Conservation (phyloP, 129 eudicot genomes). For the Logfia minima region DNA sequence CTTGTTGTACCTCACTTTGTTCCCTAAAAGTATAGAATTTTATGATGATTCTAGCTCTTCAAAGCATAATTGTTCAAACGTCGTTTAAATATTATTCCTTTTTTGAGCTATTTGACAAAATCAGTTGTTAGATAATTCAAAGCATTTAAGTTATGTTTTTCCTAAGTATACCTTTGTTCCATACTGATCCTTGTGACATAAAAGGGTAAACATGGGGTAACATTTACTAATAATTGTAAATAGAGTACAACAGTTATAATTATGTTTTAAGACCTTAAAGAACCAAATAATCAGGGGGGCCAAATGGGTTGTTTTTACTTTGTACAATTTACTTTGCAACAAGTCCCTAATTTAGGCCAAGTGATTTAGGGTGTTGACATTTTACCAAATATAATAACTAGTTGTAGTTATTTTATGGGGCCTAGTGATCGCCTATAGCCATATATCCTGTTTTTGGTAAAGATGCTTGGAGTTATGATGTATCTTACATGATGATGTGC, state of each 20-base stretch:
- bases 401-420: constrained; percentile 19
- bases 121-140: background rate
- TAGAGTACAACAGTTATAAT: constrained; percentile 4
- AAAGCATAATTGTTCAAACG: background rate
- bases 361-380: constrained; percentile 24
- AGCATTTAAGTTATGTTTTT: background rate
- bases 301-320: background rate
- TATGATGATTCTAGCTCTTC: background rate
- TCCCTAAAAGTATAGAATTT: background rate
- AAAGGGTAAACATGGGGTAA: background rate
- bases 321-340: background rate
- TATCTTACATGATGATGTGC: constrained; percentile 16
- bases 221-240: background rate
- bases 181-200: background rate
- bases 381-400: background rate
- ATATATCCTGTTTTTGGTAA: constrained; percentile 16
- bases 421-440: constrained; percentile 18
- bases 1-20: background rate
- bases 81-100: background rate
- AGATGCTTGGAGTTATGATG: constrained; percentile 15
- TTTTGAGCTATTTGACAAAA: background rate
- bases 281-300: constrained; percentile 8
- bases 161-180: background rate
- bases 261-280: constrained; percentile 9
- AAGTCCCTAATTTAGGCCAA: background rate